These are phyloP conservation scores for Tetraselmis striata DNA, from an alignment of 139 green algal genomes.

Conservation along the genomic window DNA sequence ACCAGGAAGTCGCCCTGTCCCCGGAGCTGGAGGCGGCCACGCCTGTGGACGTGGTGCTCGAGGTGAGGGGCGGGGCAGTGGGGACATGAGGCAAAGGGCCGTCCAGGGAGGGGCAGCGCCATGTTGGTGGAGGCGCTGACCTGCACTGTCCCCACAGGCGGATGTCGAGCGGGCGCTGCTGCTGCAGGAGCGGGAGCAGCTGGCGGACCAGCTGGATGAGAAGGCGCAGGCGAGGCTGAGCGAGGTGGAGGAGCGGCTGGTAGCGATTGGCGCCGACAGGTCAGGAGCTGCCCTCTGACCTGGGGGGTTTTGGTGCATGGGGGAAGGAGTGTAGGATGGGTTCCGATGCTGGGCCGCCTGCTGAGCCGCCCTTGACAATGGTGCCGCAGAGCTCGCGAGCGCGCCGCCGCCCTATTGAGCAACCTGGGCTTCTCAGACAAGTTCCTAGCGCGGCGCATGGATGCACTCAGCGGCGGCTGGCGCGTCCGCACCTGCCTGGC, in stretches of 20 bases:
- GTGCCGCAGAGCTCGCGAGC: conserved; percentile 7
- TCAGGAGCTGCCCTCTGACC: too few species aligned
- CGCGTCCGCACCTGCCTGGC: conserved; percentile 12
- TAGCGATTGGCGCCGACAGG: conserved; percentile 7
- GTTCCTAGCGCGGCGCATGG: conserved; percentile 10
- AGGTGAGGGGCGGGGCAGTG: too few species aligned
- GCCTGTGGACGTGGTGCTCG: conserved; percentile 18
- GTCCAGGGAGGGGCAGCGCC: too few species aligned
- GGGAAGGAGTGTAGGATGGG: too few species aligned
- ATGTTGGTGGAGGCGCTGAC: too few species aligned
- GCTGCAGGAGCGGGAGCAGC: conserved; percentile 13
- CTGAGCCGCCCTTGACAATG: too few species aligned
- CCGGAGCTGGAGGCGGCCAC: conserved; percentile 15
- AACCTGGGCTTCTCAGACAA: conserved; percentile 23
- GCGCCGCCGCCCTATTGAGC: conserved; percentile 9
- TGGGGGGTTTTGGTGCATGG: too few species aligned
- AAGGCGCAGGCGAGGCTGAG: not conserved
- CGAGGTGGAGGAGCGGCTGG: conserved; percentile 22
- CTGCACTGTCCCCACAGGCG: not conserved
- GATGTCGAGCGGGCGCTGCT: conserved; percentile 25
- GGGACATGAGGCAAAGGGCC: too few species aligned
- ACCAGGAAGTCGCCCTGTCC: conserved; percentile 20
- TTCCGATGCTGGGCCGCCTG: too few species aligned
- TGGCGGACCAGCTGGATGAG: conserved; percentile 1
- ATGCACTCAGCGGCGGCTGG: conserved; percentile 25